Base-by-base conservation (phyloP, 1,139 yeast genomes). In the Suhomyces chickasaworum region DNA sequence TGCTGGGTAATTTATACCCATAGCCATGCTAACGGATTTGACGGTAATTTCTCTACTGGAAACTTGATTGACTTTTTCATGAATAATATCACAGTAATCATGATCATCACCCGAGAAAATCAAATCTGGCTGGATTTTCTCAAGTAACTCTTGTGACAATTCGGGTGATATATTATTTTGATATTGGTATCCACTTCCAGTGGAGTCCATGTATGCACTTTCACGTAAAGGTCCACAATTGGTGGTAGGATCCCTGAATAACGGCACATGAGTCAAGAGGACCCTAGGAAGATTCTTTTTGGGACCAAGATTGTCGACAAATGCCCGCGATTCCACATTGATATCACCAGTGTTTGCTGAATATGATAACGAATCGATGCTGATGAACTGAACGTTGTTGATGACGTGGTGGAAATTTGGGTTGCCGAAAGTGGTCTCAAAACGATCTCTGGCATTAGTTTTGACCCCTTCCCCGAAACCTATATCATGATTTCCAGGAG, bases 401-500 rank as follows among this genome's bases (percentile, higher is more conserved):
- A 68, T 61, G 6, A 55, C 50, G 22, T 57, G 46, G 1, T 68
- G 49, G 2, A 51, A 47, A 55, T 80, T 79, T 1, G 77, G 63
- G 4, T 53, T 45, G 2, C 81, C 84, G 57, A 78, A 80, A 21
- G 61, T 58, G 15, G 59, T 44, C 20, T 51, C 53, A 49, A 77
- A 80, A 38, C 83, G 60, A 1, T 58, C 58, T 30, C 77, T 54
- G n/a, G 76, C 62, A 7, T 62, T 55, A 3, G 56, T 16, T 25
- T 70, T 68, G 20, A 80, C 81, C 7, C 74, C 75, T 54, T 78
- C 68, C 7, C 77, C 81, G 60, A 73, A 76, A 1, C 85, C 85
- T 33, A 80, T 72, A 60, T 80, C 85, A 55, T 80, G 84, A 54
- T 80, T 80, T 2, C 85, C 85, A 0, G 83, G 79, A 1, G 77